Evolutionary conservation across 2,329 filamentous ascomycete species (phyloP).

Genomic region (Neofusicoccum cordaticola): DNA sequence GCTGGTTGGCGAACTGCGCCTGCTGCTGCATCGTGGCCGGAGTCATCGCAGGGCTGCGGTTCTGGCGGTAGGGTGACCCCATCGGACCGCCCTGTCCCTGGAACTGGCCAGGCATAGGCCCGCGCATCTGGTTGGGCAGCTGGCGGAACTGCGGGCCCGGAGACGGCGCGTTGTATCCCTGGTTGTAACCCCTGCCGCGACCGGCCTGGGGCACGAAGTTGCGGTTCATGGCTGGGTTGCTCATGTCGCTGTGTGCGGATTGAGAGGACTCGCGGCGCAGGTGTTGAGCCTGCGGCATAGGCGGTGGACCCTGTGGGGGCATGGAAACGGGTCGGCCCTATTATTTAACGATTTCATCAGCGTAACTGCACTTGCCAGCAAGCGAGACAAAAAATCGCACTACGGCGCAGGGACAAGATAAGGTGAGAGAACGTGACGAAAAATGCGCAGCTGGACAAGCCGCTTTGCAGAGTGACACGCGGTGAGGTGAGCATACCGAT

Average conservation of each 20-base stretch:
- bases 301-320: constrained; percentile 43
- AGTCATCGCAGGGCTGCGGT: constrained; percentile 54
- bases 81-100: constrained; percentile 46
- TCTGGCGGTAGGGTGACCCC: constrained; percentile 57
- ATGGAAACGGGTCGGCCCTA: constrained; percentile 67
- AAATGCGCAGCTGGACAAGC: not conserved
- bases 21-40: constrained; percentile 66
- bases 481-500: constrained; percentile 58
- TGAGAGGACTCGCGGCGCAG: constrained; percentile 83
- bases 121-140: constrained; percentile 50
- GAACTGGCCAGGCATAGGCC: constrained; percentile 53
- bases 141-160: constrained; percentile 54
- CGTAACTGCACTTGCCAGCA: not conserved
- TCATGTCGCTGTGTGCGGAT: constrained; percentile 72
- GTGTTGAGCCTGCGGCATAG: constrained; percentile 67
- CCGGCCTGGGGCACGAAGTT: constrained; percentile 42
- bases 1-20: constrained; percentile 47
- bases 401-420: not conserved
- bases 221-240: constrained; percentile 50
- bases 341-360: constrained; percentile 31
- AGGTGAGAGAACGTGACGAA: not conserved
- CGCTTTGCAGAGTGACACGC: not conserved
- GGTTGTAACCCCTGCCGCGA: constrained; percentile 55
- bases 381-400: not conserved
- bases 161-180: constrained; percentile 41